phyloP scores from a whole-genome alignment of 495 filamentous ascomycete genomes.

The Hypoxylon lienhwacheense region DNA sequence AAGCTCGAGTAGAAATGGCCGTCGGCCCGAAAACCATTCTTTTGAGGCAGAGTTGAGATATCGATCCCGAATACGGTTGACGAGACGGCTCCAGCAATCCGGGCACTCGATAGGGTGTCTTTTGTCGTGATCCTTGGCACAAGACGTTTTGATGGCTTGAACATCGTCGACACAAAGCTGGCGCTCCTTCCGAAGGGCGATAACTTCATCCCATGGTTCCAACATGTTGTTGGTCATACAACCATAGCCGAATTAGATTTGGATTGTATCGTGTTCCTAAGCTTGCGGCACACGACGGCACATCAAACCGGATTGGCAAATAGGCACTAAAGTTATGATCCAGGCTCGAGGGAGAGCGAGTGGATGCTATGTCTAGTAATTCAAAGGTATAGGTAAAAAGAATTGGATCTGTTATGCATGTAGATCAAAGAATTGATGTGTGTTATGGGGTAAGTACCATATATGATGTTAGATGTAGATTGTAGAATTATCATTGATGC shows the following conservation, averaged over 20 bases:
- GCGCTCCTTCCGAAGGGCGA: constrained; percentile 37
- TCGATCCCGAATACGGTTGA: constrained; percentile 42
- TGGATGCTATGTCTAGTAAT: background rate
- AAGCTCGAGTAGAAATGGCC: constrained; percentile 45
- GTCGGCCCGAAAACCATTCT: constrained; percentile 50
- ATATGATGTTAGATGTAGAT: too few relatives aligned
- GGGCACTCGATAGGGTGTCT: constrained; percentile 43
- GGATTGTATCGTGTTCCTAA: too few relatives aligned
- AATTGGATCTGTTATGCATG: background rate
- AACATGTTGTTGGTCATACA: constrained; percentile 24
- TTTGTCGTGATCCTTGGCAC: constrained; percentile 35
- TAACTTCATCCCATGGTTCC: constrained; percentile 42
- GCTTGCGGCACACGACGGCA: background rate
- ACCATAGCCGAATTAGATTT: too few relatives aligned
- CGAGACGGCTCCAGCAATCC: constrained; percentile 43
- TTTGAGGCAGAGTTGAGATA: constrained; percentile 40
- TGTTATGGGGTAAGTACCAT: too few relatives aligned
- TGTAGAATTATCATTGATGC: too few relatives aligned
- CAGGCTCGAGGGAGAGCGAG: too few relatives aligned
- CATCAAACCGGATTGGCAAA: background rate
- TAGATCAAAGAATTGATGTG: too few relatives aligned
- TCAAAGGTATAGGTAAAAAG: background rate
- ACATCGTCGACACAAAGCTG: constrained; percentile 37
- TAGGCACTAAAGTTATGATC: too few relatives aligned
- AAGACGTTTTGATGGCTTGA: constrained; percentile 27